Conservation (phyloP, 768 basidiomycete species). For the Mycena galopus region DNA sequence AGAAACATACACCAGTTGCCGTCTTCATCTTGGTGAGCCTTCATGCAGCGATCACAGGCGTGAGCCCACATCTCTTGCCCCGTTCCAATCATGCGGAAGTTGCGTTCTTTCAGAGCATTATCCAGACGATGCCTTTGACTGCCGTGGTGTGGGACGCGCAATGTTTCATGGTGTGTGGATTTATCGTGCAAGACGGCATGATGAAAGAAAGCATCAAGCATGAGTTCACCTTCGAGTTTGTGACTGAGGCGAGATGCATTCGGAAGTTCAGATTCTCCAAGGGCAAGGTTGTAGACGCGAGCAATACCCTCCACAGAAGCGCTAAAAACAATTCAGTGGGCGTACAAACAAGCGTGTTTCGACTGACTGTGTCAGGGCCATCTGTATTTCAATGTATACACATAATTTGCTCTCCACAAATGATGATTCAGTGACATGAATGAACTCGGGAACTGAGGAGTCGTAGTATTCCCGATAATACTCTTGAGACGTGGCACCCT, state of each 20-base stretch:
- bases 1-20: conserved; percentile 11
- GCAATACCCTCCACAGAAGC: conserved; percentile 11
- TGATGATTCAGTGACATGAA: conserved; percentile 10
- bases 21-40: conserved; percentile 17
- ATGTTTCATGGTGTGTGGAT: neutral
- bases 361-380: conserved; percentile 6
- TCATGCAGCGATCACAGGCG: conserved; percentile 20
- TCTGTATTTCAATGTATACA: conserved; percentile 14
- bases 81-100: conserved; percentile 19
- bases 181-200: conserved; percentile 9
- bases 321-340: neutral
- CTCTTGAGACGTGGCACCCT: too few species aligned
- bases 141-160: neutral
- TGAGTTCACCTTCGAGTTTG: neutral
- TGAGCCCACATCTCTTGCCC: conserved; percentile 31
- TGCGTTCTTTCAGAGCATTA: conserved; percentile 6
- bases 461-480: conserved; percentile 9
- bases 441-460: neutral
- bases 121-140: conserved; percentile 5
- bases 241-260: conserved; percentile 12
- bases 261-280: neutral
- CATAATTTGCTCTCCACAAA: conserved; percentile 12
- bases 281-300: conserved; percentile 7
- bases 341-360: neutral
- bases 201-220: neutral